Percentiles rank a stretch among this genome's conserved stretches.
These are phyloP conservation scores for Apiotrichum siamense DNA, from an alignment of 1,284 basidiomycete species.

Conservation along the genomic window DNA sequence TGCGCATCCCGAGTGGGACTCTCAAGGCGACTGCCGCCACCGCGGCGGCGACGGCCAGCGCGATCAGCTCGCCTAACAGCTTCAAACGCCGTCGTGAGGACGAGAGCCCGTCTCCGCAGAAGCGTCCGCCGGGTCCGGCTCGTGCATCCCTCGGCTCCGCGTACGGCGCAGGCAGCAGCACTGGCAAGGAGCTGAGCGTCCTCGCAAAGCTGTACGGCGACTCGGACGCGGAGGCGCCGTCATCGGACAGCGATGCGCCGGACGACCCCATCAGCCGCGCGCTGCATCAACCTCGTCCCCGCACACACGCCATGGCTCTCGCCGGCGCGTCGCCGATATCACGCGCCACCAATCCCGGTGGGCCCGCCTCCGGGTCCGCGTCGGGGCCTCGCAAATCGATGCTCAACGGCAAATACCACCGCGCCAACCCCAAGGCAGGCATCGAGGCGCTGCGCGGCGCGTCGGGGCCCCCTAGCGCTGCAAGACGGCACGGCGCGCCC, in stretches of 20 bases:
- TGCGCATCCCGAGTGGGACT: constrained; percentile 49
- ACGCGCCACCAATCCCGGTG: constrained; percentile 3
- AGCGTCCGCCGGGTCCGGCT: constrained; percentile 8
- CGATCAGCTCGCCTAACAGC: background rate
- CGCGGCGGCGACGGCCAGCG: background rate
- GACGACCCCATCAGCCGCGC: background rate
- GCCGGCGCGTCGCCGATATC: background rate
- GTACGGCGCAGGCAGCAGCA: constrained; percentile 1
- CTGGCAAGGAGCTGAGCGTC: constrained; percentile 1
- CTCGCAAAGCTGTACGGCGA: constrained; percentile 4
- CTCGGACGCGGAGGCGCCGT: constrained; percentile 7
- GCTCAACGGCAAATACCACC: constrained; percentile 6
- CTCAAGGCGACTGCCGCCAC: background rate
- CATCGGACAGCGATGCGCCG: constrained; percentile 1
- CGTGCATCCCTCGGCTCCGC: background rate
- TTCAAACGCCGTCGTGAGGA: constrained; percentile 37
- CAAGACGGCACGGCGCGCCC: constrained; percentile 5
- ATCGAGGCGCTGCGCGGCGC: background rate
- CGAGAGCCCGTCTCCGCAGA: constrained; percentile 52
- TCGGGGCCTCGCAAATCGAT: too few species aligned
- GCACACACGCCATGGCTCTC: too few species aligned
- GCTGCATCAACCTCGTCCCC: background rate
- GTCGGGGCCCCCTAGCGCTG: background rate
- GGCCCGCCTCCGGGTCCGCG: background rate
- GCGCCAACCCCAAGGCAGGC: background rate